Evolutionary conservation across 2,329 filamentous ascomycete species (phyloP), one percentile per base, ranked within the genome.

Genomic region (Penicillium occitanis): DNA sequence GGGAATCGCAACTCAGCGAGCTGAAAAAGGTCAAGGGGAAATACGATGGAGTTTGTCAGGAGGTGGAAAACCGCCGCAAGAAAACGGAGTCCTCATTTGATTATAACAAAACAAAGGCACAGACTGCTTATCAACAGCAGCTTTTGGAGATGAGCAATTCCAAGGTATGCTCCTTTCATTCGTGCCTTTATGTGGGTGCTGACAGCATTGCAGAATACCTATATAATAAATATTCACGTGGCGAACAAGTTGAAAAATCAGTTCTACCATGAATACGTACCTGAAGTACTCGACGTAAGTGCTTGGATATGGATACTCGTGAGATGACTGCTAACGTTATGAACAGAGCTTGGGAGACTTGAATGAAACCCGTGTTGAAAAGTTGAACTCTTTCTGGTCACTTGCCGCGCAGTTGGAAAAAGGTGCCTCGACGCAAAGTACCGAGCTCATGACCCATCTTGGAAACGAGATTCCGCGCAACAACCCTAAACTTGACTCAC

Each of bases 211-310:
- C 70, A 87, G 84, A 99, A 99, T 77, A 93, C 91, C n/a, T 99
- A 99, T 75, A 82, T 99, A 68, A 97, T 99, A 73, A 87, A 88
- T 68, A 97, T 99, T 81, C 96, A 96, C 75, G 92, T 98, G 66
- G 96, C 93, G 40, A 99, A 99, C 80, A 96, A 95, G 81, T 90
- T 97, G 74, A 99, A 98, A 82, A 93, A 97, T 76, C 92, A 90
- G 75, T 98, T 98, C 82, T 99, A 97, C 75, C 90, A 98, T 76
- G 93, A 97, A 78, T 98, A 98, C 77, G 86, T 99, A 22, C 95
- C 95, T 8, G 95, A 98, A 75, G 81, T 98, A 66, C 85, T 99
- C 75, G 92, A 98, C 80, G 93, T 93, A 79, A 79, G 83, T 71
- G 22, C 19, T 4, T 25, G 25, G 25, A 25, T 25, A 30, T 40